Evolutionary conservation across 2,329 filamentous ascomycete genomes (phyloP).

Genomic region (Fusarium nelsonii): DNA sequence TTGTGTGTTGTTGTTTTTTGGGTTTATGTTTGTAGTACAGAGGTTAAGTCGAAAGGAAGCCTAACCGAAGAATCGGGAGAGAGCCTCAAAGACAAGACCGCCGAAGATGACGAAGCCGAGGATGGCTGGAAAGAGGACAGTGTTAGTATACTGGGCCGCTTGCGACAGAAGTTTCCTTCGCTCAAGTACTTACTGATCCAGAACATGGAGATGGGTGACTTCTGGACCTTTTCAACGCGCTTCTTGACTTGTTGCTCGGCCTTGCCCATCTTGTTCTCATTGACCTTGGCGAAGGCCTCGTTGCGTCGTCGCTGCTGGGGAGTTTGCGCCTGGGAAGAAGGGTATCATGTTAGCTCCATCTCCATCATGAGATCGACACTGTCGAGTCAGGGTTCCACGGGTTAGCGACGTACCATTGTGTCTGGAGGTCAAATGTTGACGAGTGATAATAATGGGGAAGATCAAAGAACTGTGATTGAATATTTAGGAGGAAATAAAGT

Average conservation of each 20-base stretch:
- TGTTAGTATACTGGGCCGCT: constrained; percentile 19
- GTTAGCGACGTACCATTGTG: constrained; percentile 35
- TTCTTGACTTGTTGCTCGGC: constrained; percentile 74
- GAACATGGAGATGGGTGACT: constrained; percentile 73
- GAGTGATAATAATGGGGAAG: neutral
- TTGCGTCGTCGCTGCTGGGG: constrained; percentile 86
- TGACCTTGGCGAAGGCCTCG: constrained; percentile 79
- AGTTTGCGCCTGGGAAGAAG: constrained; percentile 75
- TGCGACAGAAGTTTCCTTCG: neutral
- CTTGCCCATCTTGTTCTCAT: constrained; percentile 82
- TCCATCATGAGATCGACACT: constrained; percentile 37
- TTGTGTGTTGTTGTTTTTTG: constrained; percentile 7
- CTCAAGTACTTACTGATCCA: constrained; percentile 67
- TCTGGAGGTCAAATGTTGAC: neutral
- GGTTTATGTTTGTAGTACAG: constrained; percentile 14
- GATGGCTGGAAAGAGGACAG: constrained; percentile 55
- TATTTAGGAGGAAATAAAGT: constrained; percentile 15
- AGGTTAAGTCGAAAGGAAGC: neutral
- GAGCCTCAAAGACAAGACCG: constrained; percentile 68
- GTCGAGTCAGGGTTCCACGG: neutral
- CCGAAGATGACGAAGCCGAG: constrained; percentile 73
- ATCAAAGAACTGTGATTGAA: neutral
- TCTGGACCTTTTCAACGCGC: constrained; percentile 65
- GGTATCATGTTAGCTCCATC: constrained; percentile 37
- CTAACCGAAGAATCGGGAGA: constrained; percentile 65